These are phyloP conservation scores for Syzygium jambos DNA, from an alignment of 345 rosid genomes.

Conservation along the genomic window DNA sequence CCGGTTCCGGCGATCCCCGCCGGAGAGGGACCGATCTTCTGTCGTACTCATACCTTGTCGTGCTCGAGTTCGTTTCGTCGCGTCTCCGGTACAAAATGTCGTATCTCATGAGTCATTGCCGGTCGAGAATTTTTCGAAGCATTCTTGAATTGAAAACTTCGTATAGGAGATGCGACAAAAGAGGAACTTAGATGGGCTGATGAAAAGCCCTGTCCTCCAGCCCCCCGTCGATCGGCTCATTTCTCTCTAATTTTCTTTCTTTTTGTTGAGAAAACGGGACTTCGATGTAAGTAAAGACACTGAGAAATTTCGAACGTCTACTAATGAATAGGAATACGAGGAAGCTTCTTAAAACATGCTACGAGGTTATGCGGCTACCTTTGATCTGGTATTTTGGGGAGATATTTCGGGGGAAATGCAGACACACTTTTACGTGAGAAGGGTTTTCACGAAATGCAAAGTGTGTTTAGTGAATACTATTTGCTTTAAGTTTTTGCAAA, in stretches of 20 bases:
- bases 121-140: too few relatives aligned
- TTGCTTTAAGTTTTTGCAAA: neutral
- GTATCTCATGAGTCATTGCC: neutral
- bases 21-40: neutral
- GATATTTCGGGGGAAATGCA: too few relatives aligned
- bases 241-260: neutral
- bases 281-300: neutral
- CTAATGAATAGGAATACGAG: neutral
- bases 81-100: accelerated
- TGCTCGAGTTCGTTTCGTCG: neutral
- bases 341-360: neutral
- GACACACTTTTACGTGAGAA: too few relatives aligned
- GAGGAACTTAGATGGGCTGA: neutral
- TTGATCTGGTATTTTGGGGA: neutral
- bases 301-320: neutral
- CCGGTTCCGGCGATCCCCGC: neutral
- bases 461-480: neutral
- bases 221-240: neutral
- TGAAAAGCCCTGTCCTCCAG: neutral
- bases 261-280: neutral
- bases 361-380: neutral
- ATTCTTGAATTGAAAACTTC: neutral
- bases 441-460: neutral
- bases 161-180: neutral
- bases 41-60: neutral